Base-by-base conservation (phyloP, 2,329 filamentous ascomycete species). In the Aspergillus felis region DNA sequence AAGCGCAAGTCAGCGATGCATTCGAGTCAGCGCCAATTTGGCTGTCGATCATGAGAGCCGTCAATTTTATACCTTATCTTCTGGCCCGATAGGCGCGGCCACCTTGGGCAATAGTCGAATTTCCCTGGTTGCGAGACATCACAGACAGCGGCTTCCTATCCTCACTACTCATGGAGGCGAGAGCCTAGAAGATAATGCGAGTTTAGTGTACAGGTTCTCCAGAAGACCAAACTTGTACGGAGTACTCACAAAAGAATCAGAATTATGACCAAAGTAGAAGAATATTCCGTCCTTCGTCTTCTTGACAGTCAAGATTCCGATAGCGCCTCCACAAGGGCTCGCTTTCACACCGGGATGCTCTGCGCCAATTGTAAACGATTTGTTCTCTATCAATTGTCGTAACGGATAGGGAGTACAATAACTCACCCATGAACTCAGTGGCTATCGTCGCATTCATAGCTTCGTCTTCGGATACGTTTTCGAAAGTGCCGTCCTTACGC, bases 251-350 rank as follows among this genome's bases (percentile, higher is more conserved):
- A 89, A 88, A 1, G 85, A 88, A 71, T 97, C 93, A 0, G 94
- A 99, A 70, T 97, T 99, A 79, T 99, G 94, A 1, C 89, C 92
- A 77, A 96, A 99, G 74, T 93, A 93, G 53, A 99, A 83, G 69
- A 89, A 91, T 62, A 91, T 86, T 1, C 91, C 92, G 24, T 84
- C 81, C 12, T 79, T 80, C 0, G 84, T 88, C 78, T 92, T 94
- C 78, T 97, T 97, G 66, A 97, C 89, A 0, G 87, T 87, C 79
- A 99, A 87, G 57, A 96, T 84, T 2, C 94, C 94, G 67, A 99
- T 95, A 29, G 93, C 92, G 3, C 90, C 91, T n/a, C 85, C 81
- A 10, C 91, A 93, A 55, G 87, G 84, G 66, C 91, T 94, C 66
- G 88, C 81, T 64, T 80, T 82, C 61, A 99, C 92, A 52, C 92